Conservation (phyloP, 225 moss, liverwort and hornwort species). For the Sphagnum tenellum region DNA sequence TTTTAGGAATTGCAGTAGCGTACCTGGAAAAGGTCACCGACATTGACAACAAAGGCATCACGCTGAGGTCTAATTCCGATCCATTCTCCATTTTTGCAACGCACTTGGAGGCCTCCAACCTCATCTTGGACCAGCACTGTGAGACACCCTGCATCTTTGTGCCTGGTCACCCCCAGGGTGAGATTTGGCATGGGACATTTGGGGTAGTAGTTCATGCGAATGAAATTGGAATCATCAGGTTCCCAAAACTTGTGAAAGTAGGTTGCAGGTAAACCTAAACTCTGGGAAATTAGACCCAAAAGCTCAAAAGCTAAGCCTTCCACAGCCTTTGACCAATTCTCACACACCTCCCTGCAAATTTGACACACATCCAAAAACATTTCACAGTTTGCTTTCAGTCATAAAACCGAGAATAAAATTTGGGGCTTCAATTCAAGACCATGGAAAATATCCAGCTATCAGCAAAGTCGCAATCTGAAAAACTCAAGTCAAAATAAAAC, state of each 20-base stretch:
- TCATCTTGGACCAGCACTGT: conserved; percentile 87
- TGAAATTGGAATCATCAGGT: conserved; percentile 17
- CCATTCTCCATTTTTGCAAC: conserved; percentile 64
- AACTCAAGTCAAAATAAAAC: no score
- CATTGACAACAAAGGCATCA: conserved; percentile 70
- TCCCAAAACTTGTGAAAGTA: conserved; percentile 41
- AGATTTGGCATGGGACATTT: conserved; percentile 61
- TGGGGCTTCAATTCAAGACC: not conserved
- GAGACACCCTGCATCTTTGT: conserved; percentile 71
- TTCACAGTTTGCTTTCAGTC: no score
- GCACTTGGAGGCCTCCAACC: conserved; percentile 71
- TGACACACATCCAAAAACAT: no score
- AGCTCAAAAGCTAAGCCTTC: conserved; percentile 41
- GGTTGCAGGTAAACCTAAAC: conserved; percentile 57
- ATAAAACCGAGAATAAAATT: no score
- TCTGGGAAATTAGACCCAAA: conserved; percentile 51
- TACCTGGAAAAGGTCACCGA: conserved; percentile 68
- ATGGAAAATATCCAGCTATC: not conserved
- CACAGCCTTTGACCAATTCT: conserved; percentile 48
- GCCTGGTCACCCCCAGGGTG: conserved; percentile 75
- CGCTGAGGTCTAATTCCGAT: conserved; percentile 55
- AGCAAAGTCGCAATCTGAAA: not conserved
- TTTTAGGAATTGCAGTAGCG: not conserved
- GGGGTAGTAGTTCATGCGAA: conserved; percentile 75
- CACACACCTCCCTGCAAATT: conserved; percentile 44